A percentile compares a stretch with the other conserved stretches of the same genome.
phyloP scores from a whole-genome alignment of 1,139 yeast genomes.

The Yamadazyma friedrichii region DNA sequence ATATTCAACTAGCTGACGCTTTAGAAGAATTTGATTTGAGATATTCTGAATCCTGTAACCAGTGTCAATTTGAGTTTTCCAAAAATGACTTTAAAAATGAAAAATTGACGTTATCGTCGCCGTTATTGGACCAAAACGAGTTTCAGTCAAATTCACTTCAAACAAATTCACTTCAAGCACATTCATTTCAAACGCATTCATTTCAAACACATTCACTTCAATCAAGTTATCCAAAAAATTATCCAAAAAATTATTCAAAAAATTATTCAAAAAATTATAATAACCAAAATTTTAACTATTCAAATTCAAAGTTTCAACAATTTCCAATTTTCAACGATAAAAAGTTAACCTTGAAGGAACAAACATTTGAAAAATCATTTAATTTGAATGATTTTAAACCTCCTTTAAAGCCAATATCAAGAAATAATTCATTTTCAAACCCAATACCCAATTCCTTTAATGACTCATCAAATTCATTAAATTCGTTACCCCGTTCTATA shows the following conservation, averaged over 20 bases:
- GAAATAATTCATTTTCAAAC: not conserved
- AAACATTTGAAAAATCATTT: conserved; percentile 5
- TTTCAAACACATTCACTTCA: not conserved
- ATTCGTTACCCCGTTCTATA: not conserved
- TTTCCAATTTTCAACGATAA: conserved; percentile 15
- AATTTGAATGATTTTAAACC: conserved; percentile 13
- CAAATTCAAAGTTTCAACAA: not conserved
- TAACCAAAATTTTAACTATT: conserved; percentile 1
- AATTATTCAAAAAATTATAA: not conserved
- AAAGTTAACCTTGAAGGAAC: conserved; percentile 8
- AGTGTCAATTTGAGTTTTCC: conserved; percentile 10
- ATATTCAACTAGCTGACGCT: conserved; percentile 18
- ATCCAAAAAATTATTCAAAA: not conserved
- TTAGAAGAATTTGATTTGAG: conserved; percentile 19
- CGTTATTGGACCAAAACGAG: conserved; percentile 14
- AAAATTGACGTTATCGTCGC: conserved; percentile 16
- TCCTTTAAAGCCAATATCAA: conserved; percentile 14
- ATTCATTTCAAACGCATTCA: too few species aligned
- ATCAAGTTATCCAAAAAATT: not conserved
- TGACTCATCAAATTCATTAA: not conserved
- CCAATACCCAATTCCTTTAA: not conserved
- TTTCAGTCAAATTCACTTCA: conserved; percentile 5
- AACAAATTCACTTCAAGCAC: not conserved
- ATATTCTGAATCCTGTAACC: conserved; percentile 22
- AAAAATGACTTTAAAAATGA: conserved; percentile 11